Conservation (phyloP, 352 stramenopile genomes). For the Globisporangium perplexum region DNA sequence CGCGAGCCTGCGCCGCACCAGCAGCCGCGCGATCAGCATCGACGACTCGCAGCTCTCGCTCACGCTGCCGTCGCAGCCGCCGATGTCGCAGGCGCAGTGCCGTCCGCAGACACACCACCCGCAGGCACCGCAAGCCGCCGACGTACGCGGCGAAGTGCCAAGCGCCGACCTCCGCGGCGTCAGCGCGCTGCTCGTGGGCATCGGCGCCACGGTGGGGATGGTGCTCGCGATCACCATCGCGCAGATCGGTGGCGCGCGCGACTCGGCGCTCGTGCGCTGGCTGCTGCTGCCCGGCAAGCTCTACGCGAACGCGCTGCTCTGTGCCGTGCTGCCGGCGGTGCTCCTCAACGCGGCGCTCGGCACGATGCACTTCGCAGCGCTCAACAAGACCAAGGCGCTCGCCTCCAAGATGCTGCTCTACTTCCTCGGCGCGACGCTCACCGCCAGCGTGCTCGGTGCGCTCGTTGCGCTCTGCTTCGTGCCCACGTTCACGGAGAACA, state of each 20-base stretch:
- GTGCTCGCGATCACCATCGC: constrained; percentile 18
- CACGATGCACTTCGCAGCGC: constrained; percentile 35
- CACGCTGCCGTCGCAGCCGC: background rate
- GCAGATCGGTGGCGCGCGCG: constrained; percentile 13
- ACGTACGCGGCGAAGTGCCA: constrained; percentile 9
- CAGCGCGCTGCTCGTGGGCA: constrained; percentile 19
- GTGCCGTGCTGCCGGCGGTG: constrained; percentile 29
- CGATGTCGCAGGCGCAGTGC: no score
- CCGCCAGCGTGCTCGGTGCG: constrained; percentile 39
- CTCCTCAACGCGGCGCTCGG: constrained; percentile 38
- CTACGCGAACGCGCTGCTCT: constrained; percentile 31
- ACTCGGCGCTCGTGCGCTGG: constrained; percentile 10
- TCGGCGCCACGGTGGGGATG: constrained; percentile 19
- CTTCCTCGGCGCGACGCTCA: constrained; percentile 34
- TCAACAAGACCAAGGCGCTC: constrained; percentile 31
- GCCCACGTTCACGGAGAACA: constrained; percentile 24
- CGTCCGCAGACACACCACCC: background rate
- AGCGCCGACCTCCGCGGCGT: constrained; percentile 10
- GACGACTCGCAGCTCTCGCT: background rate
- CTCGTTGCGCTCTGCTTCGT: constrained; percentile 34
- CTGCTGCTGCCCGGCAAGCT: constrained; percentile 27
- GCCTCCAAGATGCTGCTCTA: constrained; percentile 19
- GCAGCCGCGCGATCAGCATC: background rate
- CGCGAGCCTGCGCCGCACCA: constrained; percentile 1
- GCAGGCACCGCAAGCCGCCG: background rate